Evolutionary conservation across 2,329 filamentous ascomycete species (phyloP), one percentile per base, ranked within the genome.

Genomic region (Huntiella abstrusa): DNA sequence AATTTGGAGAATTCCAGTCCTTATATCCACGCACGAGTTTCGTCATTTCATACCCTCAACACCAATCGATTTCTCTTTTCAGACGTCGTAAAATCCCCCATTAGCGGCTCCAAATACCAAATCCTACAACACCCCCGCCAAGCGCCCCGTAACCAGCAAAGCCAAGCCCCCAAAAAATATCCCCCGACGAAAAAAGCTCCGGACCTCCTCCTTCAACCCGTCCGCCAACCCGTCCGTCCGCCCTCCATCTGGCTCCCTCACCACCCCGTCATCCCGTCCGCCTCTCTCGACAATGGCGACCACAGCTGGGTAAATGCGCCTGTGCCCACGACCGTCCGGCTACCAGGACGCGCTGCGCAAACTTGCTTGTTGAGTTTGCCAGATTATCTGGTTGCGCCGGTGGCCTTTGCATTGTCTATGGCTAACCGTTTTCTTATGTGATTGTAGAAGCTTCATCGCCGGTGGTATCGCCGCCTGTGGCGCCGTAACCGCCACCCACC

Each of bases 391-490:
- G 15, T 15, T 15, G 12, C 12, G 34, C 34, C 12, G 15, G 7
- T 36, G 22, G 7, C 8, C 10, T 28, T 28, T 28, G 7, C 2
- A 10, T 7, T 2, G 22, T 10, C 22, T 7, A 28, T 28, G 6
- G 22, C 22, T 38, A 13, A 16, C 12, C n/a, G 32, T 28, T 33
- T 32, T 45, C 28, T 16, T 33, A 12, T 28, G 22, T 28, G 22
- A 10, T 28, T 41, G 28, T 55, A 77, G 87, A 54, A 84, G 86
- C 51, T 98, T 98, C 69, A 77, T 96, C 57, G 88, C 91, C 48
- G 91, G 91, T 60, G 91, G 91, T 60, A 83, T 98, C 59, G 91
- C 91, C 59, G 91, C 91, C 53, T 96, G 88, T 65, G 91, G 91
- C 59, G 91, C 91, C 53, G 91, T 98, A 49, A 96, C 88, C 36